Percentiles rank a stretch among this genome's conserved stretches.
Conservation (phyloP, 2,329 filamentous ascomycete species). For the Aspergillus fumigatiaffinis region DNA sequence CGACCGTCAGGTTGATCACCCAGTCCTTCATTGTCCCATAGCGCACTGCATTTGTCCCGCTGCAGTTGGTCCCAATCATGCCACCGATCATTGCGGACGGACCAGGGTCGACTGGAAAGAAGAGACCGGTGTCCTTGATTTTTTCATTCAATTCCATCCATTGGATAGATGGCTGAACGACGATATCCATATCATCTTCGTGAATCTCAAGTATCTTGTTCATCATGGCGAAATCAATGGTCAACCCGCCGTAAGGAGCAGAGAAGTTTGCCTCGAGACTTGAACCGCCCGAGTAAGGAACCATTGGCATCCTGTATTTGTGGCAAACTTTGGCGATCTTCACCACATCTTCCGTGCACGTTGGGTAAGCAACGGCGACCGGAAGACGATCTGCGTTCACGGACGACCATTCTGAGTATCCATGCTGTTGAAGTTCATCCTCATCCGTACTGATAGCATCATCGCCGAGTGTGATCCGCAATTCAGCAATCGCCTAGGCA, state of each 20-base stretch:
- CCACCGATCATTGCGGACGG: slow-evolving; percentile 57
- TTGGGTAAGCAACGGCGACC: slow-evolving; percentile 63
- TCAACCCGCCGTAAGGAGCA: slow-evolving; percentile 79
- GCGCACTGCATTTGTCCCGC: slow-evolving; percentile 56
- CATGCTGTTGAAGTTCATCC: slow-evolving; percentile 61
- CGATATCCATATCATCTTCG: slow-evolving; percentile 85
- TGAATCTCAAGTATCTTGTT: slow-evolving; percentile 75
- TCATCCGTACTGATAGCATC: slow-evolving; percentile 61
- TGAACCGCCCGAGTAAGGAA: slow-evolving; percentile 80
- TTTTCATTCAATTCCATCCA: slow-evolving; percentile 85
- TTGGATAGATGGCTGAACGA: slow-evolving; percentile 86
- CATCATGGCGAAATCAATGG: slow-evolving; percentile 87
- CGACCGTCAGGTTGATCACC: slow-evolving; percentile 67
- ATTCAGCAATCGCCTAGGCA: slow-evolving; percentile 53
- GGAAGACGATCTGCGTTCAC: slow-evolving; percentile 62
- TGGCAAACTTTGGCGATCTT: slow-evolving; percentile 67
- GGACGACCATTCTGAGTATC: slow-evolving; percentile 68
- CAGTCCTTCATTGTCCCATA: slow-evolving; percentile 77
- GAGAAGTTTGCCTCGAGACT: slow-evolving; percentile 89
- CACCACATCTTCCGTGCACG: slow-evolving; percentile 61
- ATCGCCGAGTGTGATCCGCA: slow-evolving; percentile 51
- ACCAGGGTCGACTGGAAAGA: slow-evolving; percentile 87
- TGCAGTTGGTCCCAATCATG: slow-evolving; percentile 66
- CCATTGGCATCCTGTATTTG: slow-evolving; percentile 76
- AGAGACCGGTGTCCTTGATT: slow-evolving; percentile 69